These are phyloP conservation scores for Blastocladiella emersonii DNA, from an alignment of 371 early-diverging fungal species.

Conservation along the genomic window DNA sequence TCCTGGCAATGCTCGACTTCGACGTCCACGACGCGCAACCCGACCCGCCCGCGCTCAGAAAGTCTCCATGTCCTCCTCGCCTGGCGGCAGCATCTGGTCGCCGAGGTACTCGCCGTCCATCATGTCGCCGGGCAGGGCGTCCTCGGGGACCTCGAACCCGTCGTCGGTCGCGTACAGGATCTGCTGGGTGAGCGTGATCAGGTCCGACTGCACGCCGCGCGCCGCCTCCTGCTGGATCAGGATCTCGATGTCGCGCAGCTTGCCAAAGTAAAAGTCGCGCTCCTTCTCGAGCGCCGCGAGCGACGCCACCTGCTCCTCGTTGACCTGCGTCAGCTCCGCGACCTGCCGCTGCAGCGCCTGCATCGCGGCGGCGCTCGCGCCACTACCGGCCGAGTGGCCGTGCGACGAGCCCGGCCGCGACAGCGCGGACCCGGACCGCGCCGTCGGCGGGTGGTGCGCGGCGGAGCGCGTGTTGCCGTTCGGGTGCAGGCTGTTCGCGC, in stretches of 20 bases:
- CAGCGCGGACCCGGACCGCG: not conserved
- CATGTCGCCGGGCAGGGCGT: not conserved
- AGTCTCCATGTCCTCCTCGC: too few relatives aligned
- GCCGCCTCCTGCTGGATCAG: conserved; percentile 48
- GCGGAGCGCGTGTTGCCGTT: not conserved
- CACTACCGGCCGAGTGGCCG: too few relatives aligned
- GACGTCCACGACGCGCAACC: too few relatives aligned
- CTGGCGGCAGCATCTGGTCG: too few relatives aligned
- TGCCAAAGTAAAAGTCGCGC: conserved; percentile 79
- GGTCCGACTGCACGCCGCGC: not conserved
- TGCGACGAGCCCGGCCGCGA: not conserved
- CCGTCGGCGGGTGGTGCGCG: not conserved
- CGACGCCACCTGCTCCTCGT: conserved; percentile 20
- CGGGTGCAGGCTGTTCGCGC: too few relatives aligned
- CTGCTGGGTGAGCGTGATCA: conserved; percentile 59
- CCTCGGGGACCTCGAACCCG: conserved; percentile 20
- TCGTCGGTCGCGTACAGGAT: conserved; percentile 82
- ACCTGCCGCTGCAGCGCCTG: conserved; percentile 48
- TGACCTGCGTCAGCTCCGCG: conserved; percentile 41
- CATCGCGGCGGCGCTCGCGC: conserved; percentile 31
- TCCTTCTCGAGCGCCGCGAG: conserved; percentile 85
- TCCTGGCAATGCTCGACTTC: too few relatives aligned
- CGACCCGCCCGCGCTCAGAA: too few relatives aligned
- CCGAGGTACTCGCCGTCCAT: too few relatives aligned
- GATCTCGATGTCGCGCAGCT: conserved; percentile 79